Evolutionary conservation across 306 rosid species (phyloP).

Genomic region (Prunus mume): DNA sequence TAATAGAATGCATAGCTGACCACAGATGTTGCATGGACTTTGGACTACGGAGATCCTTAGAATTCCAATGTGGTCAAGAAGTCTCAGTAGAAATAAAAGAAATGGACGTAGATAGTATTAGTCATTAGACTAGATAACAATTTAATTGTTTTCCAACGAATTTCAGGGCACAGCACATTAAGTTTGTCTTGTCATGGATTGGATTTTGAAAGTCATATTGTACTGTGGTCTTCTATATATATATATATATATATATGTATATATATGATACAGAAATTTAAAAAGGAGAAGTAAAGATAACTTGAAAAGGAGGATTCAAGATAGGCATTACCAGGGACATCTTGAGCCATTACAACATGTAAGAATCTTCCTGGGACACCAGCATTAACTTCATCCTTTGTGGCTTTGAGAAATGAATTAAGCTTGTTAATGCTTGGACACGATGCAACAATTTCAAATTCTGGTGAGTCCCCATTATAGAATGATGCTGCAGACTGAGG

Average conservation of each 20-base stretch:
- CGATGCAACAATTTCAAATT: conserved; percentile 61
- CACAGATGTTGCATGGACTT: no score
- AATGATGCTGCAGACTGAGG: conserved; percentile 74
- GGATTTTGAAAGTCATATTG: not conserved
- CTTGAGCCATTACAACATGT: conserved; percentile 61
- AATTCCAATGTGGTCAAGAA: no score
- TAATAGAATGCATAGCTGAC: no score
- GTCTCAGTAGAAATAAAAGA: not conserved
- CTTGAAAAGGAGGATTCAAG: not conserved
- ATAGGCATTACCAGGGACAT: conserved; percentile 54
- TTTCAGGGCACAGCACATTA: not conserved
- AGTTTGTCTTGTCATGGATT: not conserved
- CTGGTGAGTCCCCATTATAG: conserved; percentile 58
- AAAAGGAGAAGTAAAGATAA: not conserved
- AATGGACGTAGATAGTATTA: not conserved
- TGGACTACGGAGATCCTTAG: no score
- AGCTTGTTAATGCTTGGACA: conserved; percentile 59
- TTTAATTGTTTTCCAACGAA: not conserved
- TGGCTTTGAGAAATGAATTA: conserved; percentile 57
- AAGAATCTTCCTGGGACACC: conserved; percentile 77
- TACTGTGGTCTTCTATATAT: not conserved
- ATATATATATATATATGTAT: not conserved
- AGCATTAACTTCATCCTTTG: conserved; percentile 64
- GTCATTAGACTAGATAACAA: conserved; percentile 3
- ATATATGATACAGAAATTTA: not conserved